These are phyloP conservation scores for Sistotremastrum niveocremeum DNA, from an alignment of 768 basidiomycete species.

Conservation along the genomic window DNA sequence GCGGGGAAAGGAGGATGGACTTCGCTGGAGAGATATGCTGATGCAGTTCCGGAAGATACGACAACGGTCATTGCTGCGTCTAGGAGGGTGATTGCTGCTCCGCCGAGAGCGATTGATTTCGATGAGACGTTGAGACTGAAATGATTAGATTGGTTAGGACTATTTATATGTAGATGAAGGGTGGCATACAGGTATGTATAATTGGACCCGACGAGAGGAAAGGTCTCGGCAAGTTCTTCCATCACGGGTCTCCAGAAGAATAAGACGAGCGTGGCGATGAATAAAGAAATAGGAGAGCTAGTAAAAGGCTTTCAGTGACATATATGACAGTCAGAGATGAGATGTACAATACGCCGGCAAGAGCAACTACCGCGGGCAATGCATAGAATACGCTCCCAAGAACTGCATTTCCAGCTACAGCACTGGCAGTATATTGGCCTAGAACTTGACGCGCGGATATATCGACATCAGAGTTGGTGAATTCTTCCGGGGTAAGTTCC, in stretches of 20 bases:
- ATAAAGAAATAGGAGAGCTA: slow-evolving; percentile 58
- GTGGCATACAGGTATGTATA: slow-evolving; percentile 49
- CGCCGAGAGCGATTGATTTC: slow-evolving; percentile 49
- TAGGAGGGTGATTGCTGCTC: slow-evolving; percentile 52
- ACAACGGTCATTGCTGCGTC: slow-evolving; percentile 59
- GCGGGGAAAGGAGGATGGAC: slow-evolving; percentile 41
- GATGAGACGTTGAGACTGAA: slow-evolving; percentile 49
- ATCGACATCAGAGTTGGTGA: slow-evolving; percentile 19
- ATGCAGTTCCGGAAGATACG: slow-evolving; percentile 62
- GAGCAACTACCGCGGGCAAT: slow-evolving; percentile 47
- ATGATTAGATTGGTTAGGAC: slow-evolving; percentile 1
- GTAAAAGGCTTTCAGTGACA: not conserved
- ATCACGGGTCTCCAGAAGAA: slow-evolving; percentile 67
- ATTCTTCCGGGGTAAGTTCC: slow-evolving; percentile 31
- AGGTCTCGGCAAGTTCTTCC: slow-evolving; percentile 55
- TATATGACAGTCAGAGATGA: not conserved
- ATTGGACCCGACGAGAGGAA: slow-evolving; percentile 58
- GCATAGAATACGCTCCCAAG: slow-evolving; percentile 60
- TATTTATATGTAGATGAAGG: not conserved
- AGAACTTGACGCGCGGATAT: slow-evolving; percentile 24
- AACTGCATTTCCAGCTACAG: slow-evolving; percentile 53
- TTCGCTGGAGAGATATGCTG: slow-evolving; percentile 54
- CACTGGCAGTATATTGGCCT: slow-evolving; percentile 52
- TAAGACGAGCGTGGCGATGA: slow-evolving; percentile 44
- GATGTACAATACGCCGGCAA: slow-evolving; percentile 50